A percentile compares a stretch with the other conserved stretches of the same genome.
Conservation (phyloP, 257 asterid genomes). For the Capsicum pubescens region DNA sequence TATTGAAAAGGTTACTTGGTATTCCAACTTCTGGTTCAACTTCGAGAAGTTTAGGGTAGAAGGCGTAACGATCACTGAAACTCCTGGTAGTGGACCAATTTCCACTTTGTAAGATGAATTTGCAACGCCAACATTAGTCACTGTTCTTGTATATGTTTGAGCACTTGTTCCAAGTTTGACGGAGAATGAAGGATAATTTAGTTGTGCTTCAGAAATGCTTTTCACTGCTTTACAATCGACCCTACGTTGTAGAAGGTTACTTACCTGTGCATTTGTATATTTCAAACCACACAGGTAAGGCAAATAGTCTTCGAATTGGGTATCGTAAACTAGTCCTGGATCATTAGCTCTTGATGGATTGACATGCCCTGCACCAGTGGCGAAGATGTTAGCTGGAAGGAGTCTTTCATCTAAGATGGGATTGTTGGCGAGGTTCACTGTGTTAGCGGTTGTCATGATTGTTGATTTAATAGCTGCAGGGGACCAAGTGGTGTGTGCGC, state of each 20-base stretch:
- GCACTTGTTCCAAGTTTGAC: constrained; percentile 14
- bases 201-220: constrained; percentile 38
- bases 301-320: constrained; percentile 45
- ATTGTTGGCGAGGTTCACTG: constrained; percentile 30
- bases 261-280: constrained; percentile 41
- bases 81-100: constrained; percentile 34
- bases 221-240: constrained; percentile 36
- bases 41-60: constrained; percentile 33
- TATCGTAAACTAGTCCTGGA: constrained; percentile 59
- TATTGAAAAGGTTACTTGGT: constrained; percentile 40
- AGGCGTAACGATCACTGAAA: constrained; percentile 44
- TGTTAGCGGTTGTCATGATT: constrained; percentile 58
- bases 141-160: constrained; percentile 49
- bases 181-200: constrained; percentile 39
- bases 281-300: constrained; percentile 58
- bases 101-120: constrained; percentile 39
- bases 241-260: constrained; percentile 21
- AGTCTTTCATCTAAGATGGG: constrained; percentile 45
- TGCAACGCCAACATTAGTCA: constrained; percentile 47
- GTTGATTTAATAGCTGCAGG: constrained; percentile 61
- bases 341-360: constrained; percentile 49
- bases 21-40: constrained; percentile 41
- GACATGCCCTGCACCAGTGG: constrained; percentile 57
- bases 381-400: constrained; percentile 40
- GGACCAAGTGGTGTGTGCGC: constrained; percentile 54